Conservation (phyloP, 148 eudicot genomes). For the Spergularia bocconei region DNA sequence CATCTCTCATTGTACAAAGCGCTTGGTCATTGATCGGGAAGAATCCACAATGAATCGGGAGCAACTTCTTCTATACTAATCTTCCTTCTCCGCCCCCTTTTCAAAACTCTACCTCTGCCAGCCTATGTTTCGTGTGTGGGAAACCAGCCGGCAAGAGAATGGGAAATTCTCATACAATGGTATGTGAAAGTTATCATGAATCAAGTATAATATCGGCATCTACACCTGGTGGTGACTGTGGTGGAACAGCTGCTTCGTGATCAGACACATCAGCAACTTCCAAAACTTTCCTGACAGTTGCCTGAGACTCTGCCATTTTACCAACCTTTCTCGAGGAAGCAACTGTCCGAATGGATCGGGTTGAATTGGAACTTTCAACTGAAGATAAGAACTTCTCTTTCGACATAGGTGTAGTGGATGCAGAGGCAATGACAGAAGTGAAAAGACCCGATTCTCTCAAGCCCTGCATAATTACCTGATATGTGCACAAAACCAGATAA, state of each 20-base stretch:
- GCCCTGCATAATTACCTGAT: constrained; percentile 74
- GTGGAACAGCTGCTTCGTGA: constrained; percentile 69
- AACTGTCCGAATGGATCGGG: constrained; percentile 27
- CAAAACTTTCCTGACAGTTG: constrained; percentile 52
- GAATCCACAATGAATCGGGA: constrained; percentile 19
- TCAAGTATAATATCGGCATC: constrained; percentile 33
- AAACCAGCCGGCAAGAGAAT: constrained; percentile 13
- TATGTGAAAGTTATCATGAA: constrained; percentile 23
- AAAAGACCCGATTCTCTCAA: constrained; percentile 76
- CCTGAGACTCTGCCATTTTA: constrained; percentile 37
- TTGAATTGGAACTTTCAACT: constrained; percentile 50
- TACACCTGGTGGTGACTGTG: constrained; percentile 65
- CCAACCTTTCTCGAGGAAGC: constrained; percentile 51
- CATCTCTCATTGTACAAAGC: constrained; percentile 42
- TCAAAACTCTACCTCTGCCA: background rate
- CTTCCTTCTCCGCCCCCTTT: background rate
- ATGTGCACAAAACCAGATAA: constrained; percentile 12
- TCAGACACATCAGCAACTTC: constrained; percentile 23
- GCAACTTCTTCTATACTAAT: constrained; percentile 10
- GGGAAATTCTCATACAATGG: constrained; percentile 6
- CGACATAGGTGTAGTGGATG: constrained; percentile 36
- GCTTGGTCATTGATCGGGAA: constrained; percentile 72
- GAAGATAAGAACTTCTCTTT: constrained; percentile 59
- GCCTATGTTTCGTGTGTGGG: background rate
- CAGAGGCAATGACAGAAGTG: constrained; percentile 56